Conservation (phyloP, 179 eudicot species). For the Spergularia azorica region DNA sequence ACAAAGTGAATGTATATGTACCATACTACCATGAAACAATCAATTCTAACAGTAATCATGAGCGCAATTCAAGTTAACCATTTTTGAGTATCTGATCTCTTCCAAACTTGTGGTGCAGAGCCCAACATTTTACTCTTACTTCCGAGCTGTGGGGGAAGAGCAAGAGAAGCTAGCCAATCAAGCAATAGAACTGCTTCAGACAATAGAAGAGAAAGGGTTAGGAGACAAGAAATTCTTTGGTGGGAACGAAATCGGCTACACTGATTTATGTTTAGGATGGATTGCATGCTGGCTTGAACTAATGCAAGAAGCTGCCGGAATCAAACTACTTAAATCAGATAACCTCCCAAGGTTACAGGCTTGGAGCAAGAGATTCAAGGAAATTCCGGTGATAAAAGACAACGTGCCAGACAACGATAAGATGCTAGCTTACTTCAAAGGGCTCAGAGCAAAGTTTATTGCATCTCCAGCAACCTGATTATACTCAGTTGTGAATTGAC, state of each 20-base stretch:
- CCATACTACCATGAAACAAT: too few relatives aligned
- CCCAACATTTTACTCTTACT: constrained; percentile 28
- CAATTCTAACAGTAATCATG: background rate
- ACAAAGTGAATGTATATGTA: too few relatives aligned
- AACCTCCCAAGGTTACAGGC: constrained; percentile 27
- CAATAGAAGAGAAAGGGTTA: constrained; percentile 30
- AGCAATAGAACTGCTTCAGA: constrained; percentile 27
- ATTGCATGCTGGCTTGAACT: constrained; percentile 30
- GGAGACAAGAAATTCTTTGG: constrained; percentile 29
- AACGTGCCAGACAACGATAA: constrained; percentile 13
- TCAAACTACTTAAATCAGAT: constrained; percentile 25
- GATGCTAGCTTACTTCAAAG: constrained; percentile 33
- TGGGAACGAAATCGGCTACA: constrained; percentile 25
- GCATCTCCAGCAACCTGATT: constrained; percentile 18
- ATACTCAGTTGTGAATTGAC: background rate
- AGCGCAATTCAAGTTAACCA: background rate
- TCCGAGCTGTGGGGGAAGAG: constrained; percentile 34
- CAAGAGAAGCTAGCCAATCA: constrained; percentile 33
- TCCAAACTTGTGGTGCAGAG: constrained; percentile 19
- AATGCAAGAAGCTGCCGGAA: constrained; percentile 36
- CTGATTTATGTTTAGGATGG: constrained; percentile 36
- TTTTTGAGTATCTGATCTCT: background rate
- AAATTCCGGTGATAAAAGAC: constrained; percentile 27
- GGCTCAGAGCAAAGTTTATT: constrained; percentile 23
- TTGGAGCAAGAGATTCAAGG: constrained; percentile 34